A percentile compares a stretch with the other conserved stretches of the same genome.
phyloP scores from a whole-genome alignment of 1,284 basidiomycete genomes.

The Cutaneotrichosporon cyanovorans region DNA sequence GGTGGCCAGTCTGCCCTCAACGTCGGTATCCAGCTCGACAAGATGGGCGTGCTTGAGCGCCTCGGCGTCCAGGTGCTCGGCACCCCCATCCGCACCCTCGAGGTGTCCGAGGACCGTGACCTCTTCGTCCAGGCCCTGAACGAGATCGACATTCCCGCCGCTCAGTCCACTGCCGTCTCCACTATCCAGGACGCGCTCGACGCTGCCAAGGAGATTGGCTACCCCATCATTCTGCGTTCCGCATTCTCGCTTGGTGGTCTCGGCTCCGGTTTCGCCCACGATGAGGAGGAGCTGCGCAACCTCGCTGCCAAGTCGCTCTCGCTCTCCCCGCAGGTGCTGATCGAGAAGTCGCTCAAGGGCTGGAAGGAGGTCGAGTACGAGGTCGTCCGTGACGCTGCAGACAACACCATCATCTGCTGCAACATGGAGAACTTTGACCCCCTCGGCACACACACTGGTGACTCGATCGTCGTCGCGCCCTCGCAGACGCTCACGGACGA shows the following conservation, averaged over 20 bases:
- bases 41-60: conserved; percentile 93
- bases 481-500: conserved; percentile 96
- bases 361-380: conserved; percentile 99
- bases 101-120: conserved; percentile 95
- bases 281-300: conserved; percentile 91
- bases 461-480: conserved; percentile 99
- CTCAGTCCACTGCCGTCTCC: conserved; percentile 96
- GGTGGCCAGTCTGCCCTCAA: conserved; percentile 97
- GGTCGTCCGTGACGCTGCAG: conserved; percentile 94
- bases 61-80: conserved; percentile 92
- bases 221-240: conserved; percentile 95
- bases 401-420: conserved; percentile 93
- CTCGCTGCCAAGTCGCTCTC: conserved; percentile 84
- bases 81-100: conserved; percentile 87
- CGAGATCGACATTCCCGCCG: conserved; percentile 97
- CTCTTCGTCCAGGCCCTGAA: conserved; percentile 95
- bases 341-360: conserved; percentile 97
- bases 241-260: conserved; percentile 98
- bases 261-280: conserved; percentile 95
- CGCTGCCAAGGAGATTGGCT: conserved; percentile 86
- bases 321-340: conserved; percentile 89
- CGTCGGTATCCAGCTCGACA: conserved; percentile 94
- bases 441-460: conserved; percentile 97
- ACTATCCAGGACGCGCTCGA: conserved; percentile 83
- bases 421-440: conserved; percentile 99